These are phyloP conservation scores for Arthromyces matolae DNA, from an alignment of 768 basidiomycete species.

Conservation along the genomic window DNA sequence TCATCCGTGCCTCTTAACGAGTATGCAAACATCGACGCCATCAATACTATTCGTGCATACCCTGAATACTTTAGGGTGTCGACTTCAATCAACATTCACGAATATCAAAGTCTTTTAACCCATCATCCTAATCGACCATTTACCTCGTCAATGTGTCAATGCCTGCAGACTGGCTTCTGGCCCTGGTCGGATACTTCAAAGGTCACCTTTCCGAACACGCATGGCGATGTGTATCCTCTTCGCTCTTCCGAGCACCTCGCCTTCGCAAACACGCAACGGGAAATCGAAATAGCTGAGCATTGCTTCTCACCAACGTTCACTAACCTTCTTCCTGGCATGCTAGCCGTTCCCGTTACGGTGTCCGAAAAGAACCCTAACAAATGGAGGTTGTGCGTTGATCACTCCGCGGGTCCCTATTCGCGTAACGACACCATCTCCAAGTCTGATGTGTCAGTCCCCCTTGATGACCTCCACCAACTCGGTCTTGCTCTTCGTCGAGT, in stretches of 20 bases:
- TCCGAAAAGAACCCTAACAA: conserved; percentile 26
- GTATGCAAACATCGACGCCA: too few species aligned
- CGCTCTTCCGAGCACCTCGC: conserved; percentile 2
- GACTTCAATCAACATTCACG: conserved; percentile 25
- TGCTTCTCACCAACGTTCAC: conserved; percentile 15
- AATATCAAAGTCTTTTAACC: conserved; percentile 16
- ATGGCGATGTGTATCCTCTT: conserved; percentile 19
- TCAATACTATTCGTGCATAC: not conserved
- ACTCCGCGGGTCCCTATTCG: conserved; percentile 19
- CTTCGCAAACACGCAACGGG: conserved; percentile 9
- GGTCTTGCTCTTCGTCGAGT: conserved; percentile 6
- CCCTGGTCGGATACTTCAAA: too few species aligned
- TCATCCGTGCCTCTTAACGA: not conserved
- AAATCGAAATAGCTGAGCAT: conserved; percentile 17
- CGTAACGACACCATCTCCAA: conserved; percentile 10
- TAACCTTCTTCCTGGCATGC: conserved; percentile 23
- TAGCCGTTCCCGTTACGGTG: conserved; percentile 23
- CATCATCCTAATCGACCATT: conserved; percentile 28
- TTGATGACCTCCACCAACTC: conserved; percentile 9
- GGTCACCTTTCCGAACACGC: too few species aligned
- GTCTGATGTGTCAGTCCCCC: conserved; percentile 4
- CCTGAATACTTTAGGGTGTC: conserved; percentile 17
- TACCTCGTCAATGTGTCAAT: conserved; percentile 21
- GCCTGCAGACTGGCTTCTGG: conserved; percentile 25
- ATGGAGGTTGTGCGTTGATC: conserved; percentile 23